These are phyloP conservation scores for Selaginella moellendorffii DNA, from an alignment of 75 land plant genomes.

Conservation along the genomic window DNA sequence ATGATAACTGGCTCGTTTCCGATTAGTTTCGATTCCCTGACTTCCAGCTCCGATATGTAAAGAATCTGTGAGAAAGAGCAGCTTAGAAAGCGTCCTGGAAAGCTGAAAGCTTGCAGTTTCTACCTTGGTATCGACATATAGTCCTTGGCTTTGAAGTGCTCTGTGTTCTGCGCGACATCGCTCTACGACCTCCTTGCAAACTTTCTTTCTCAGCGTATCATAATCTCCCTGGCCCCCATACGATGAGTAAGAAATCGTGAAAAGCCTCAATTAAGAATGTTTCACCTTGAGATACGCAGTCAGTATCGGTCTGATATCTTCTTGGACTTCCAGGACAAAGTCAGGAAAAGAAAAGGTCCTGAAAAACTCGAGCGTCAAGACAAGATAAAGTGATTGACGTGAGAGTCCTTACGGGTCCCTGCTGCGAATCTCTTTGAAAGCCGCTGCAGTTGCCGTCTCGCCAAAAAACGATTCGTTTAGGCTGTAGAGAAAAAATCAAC, in stretches of 20 bases:
- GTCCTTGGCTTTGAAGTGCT: slow-evolving; percentile 54
- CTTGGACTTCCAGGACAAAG: slow-evolving; percentile 81
- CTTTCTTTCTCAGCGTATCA: slow-evolving; percentile 44
- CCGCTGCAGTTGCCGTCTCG: slow-evolving; percentile 64
- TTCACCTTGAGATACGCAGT: slow-evolving; percentile 74
- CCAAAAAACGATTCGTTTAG: slow-evolving; percentile 72
- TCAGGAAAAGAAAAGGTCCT: slow-evolving; percentile 82
- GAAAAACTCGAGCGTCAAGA: not conserved
- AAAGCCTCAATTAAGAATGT: not conserved
- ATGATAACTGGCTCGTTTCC: slow-evolving; percentile 68
- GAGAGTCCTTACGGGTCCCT: slow-evolving; percentile 96
- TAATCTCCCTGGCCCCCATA: slow-evolving; percentile 86
- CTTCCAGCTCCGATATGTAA: slow-evolving; percentile 76
- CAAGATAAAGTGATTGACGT: no score
- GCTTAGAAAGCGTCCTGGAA: no score
- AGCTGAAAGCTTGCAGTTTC: no score
- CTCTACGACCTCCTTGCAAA: slow-evolving; percentile 73
- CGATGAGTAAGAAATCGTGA: no score
- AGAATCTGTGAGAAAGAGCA: slow-evolving; percentile 55
- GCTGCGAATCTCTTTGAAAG: slow-evolving; percentile 67
- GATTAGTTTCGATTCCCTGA: slow-evolving; percentile 81
- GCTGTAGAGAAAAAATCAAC: slow-evolving; percentile 20
- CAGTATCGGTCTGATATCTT: slow-evolving; percentile 51
- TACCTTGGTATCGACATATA: slow-evolving; percentile 84
- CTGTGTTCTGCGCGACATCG: slow-evolving; percentile 65